Base-by-base conservation (phyloP, 352 stramenopile genomes). In the Phytophthora macrochlamydospora region DNA sequence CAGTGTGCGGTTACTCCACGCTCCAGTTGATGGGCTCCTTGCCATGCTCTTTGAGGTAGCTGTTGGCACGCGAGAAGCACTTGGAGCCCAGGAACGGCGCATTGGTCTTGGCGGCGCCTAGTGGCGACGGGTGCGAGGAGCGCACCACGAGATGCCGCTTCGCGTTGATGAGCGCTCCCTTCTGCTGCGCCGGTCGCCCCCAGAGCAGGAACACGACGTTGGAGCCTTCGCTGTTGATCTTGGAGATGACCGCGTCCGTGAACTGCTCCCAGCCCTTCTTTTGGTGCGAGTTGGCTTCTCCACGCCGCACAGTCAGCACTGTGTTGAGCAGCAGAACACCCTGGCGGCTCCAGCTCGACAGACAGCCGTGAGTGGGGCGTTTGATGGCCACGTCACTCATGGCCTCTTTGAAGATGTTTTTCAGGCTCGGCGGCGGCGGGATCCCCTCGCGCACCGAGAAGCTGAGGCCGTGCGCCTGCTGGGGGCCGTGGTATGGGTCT, bases 371-470 rank as follows among this genome's bases (percentile, higher is more conserved):
- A 4, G 55, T 72, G 9, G 95, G 96, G 13, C 73, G 78, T 14
- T 58, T 44, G 65, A 97, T 91, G 43, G 74, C 65, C 8, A 96
- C 77, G 69, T 98, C 92, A 3, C 51, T 73, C 40, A 89, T 79
- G 11, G 94, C 82, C 73, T 99, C 98, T 68, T 99, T 99, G 79
- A 98, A 98, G 58, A 99, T 99, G 76, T 99, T 99, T 45, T 89
- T 87, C 33, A 99, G 81, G 37, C 92, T 99, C 3, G 97, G 97
- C 14, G 98, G 98, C 12, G 90, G 78, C 32, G 67, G 66, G 0
- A 99, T 71, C 9, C 95, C 97, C 18, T 86, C 79, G 48, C 85
- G 76, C 38, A 99, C 97, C 3, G 91, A 97, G 73, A 97, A 97
- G 40, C 83, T 91, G 38, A 97, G 70, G 0, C 91, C 91, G 33